Base-by-base conservation (phyloP, 495 filamentous ascomycete genomes). In the Penicillium herquei region DNA sequence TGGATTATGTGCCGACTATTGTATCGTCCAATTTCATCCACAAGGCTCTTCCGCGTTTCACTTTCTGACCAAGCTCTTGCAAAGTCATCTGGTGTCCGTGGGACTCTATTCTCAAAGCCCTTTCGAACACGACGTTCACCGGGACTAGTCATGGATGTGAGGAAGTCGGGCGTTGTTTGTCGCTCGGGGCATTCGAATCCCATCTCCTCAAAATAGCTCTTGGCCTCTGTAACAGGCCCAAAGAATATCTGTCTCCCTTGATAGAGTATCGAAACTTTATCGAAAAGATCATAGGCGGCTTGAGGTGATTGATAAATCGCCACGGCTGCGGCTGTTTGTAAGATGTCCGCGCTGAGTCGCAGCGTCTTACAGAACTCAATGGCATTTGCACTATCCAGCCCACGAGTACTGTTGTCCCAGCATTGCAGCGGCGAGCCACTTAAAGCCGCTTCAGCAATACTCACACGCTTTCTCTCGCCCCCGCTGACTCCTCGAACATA, bases 191-290 rank as follows among this genome's bases (percentile, higher is more conserved):
- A 90, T 14, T 85, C 74, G 64, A 90, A 94, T 26, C 90, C 90
- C 63, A 94, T 82, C 39, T 87, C 71, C 47, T 81, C 65, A 54
- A 93, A 92, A 68, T 84, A 92, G 39, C 79, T 76, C 61, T 78
- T 86, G 7, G 88, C 90, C 30, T 76, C 75, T 48, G 68, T 59
- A 6, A 83, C 80, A n/a, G 69, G 71, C 3, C 90, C 90, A 58
- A 91, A 93, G 70, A 85, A 93, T 55, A 94, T 93, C 63, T 93
- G 88, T 34, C 86, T 81, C 17, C 90, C 90, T 66, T 92, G 88
- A 62, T 94, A 91, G 7, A 94, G 72, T 8, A 94, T 82, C n/a
- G 84, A 78, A n/a, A 83, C 87, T 70, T 91, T 91, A 70, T 94
- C 88, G 57, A 94, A 93, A 6, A 78, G 44, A 62, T 92, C 85